Conservation (phyloP, 768 basidiomycete species). For the Suillus cothurnatus region DNA sequence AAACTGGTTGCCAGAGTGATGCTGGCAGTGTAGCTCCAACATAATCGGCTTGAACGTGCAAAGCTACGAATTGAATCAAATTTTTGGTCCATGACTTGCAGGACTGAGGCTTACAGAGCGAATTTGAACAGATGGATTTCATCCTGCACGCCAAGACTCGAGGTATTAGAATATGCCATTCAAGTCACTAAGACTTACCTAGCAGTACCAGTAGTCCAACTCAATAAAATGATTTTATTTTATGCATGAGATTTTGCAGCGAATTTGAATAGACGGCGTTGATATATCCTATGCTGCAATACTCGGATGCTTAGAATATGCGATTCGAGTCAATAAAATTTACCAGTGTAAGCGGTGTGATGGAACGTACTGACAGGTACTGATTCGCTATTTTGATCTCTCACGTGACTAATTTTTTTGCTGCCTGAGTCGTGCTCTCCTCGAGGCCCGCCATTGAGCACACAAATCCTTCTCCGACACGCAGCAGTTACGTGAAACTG, state of each 20-base stretch:
- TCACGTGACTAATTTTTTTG: constrained; percentile 5
- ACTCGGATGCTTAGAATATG: not conserved
- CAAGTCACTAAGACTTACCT: too few species aligned
- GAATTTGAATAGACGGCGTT: not conserved
- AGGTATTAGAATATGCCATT: too few species aligned
- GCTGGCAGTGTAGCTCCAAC: not conserved
- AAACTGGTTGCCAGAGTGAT: not conserved
- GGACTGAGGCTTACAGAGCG: not conserved
- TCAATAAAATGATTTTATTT: too few species aligned
- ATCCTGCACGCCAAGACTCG: too few species aligned
- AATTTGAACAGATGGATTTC: too few species aligned
- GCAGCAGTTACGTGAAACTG: not conserved
- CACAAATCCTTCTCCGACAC: not conserved
- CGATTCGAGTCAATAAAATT: not conserved
- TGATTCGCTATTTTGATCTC: not conserved
- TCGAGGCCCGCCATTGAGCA: not conserved
- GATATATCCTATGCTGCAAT: not conserved
- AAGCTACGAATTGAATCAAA: not conserved
- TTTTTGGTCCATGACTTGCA: not conserved
- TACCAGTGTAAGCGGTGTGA: not conserved
- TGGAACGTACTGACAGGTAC: not conserved
- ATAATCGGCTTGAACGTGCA: not conserved
- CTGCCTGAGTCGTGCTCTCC: not conserved
- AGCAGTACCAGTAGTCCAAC: too few species aligned
- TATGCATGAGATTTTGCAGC: too few species aligned